Percentiles rank a stretch among this genome's conserved stretches.
These are phyloP conservation scores for Neoboletus subvelutipes DNA, from an alignment of 768 basidiomycete species.

Conservation along the genomic window DNA sequence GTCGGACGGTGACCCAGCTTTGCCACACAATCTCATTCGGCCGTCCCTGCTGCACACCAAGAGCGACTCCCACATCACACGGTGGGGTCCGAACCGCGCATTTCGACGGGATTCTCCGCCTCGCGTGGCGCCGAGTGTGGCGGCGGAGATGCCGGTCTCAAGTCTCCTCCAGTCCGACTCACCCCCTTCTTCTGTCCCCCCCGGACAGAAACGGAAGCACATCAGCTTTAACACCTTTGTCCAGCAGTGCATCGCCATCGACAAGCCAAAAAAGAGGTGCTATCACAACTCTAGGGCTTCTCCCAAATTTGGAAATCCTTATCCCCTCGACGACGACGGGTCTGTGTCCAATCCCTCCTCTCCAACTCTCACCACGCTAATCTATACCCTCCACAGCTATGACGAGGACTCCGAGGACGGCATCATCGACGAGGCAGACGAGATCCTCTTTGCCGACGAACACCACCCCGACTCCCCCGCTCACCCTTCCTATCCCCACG, in stretches of 20 bases:
- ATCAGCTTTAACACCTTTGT: constrained; percentile 99
- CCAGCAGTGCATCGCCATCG: constrained; percentile 91
- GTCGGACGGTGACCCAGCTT: constrained; percentile 23
- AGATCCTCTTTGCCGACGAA: constrained; percentile 30
- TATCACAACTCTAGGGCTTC: constrained; percentile 7
- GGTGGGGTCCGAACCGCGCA: constrained; percentile 46
- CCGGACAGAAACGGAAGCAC: constrained; percentile 68
- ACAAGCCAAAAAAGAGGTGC: constrained; percentile 55
- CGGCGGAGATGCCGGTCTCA: constrained; percentile 9
- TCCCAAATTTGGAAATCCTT: constrained; percentile 27
- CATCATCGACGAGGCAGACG: constrained; percentile 50
- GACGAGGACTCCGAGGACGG: constrained; percentile 68
- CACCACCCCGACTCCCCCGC: constrained; percentile 4
- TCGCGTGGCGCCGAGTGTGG: constrained; percentile 37
- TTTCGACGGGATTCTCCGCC: constrained; percentile 71
- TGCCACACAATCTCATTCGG: constrained; percentile 25
- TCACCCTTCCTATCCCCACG: constrained; percentile 17
- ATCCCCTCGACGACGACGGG: constrained; percentile 58
- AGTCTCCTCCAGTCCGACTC: constrained; percentile 21
- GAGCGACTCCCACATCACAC: constrained; percentile 81
- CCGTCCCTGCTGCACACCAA: constrained; percentile 78
- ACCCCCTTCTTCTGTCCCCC: constrained; percentile 12
- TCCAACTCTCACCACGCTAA: background rate
- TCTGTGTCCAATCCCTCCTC: constrained; percentile 34
- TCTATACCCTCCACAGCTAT: constrained; percentile 43